A percentile compares a stretch with the other conserved stretches of the same genome.
Evolutionary conservation across 169 alveolate genomes (phyloP).

Genomic region (Ichthyophthirius multifiliis): DNA sequence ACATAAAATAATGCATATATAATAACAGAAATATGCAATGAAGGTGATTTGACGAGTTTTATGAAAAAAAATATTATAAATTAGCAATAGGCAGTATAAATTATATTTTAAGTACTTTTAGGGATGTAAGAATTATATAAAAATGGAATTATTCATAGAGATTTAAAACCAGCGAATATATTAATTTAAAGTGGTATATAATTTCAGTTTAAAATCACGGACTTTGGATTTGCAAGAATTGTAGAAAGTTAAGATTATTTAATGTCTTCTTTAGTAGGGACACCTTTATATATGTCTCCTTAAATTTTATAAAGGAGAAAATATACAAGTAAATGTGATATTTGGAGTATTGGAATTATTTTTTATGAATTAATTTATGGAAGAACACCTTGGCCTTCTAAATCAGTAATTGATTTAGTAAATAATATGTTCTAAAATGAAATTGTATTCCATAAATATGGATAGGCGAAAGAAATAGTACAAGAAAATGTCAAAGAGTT

Average conservation of each 20-base stretch:
- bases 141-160: conserved; percentile 19
- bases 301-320: conserved; percentile 10
- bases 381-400: conserved; percentile 20
- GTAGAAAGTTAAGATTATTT: neutral
- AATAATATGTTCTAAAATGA: neutral
- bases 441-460: neutral
- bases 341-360: conserved; percentile 48
- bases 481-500: no score
- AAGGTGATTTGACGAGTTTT: conserved; percentile 46
- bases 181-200: conserved; percentile 1
- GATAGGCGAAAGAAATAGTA: no score
- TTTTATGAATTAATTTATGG: conserved; percentile 37
- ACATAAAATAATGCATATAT: conserved; percentile 41
- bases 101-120: neutral
- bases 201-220: conserved; percentile 31
- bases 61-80: conserved; percentile 40
- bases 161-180: conserved; percentile 31
- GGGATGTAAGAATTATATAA: neutral
- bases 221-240: conserved; percentile 24
- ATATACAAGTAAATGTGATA: conserved; percentile 39
- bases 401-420: neutral
- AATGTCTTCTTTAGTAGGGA: conserved; percentile 23
- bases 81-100: neutral
- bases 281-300: conserved; percentile 39
- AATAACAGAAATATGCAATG: conserved; percentile 56